Evolutionary conservation across 192 early-diverging fungal species (phyloP), one percentile per base, ranked within the genome.

Genomic region (Coemansia asiatica): DNA sequence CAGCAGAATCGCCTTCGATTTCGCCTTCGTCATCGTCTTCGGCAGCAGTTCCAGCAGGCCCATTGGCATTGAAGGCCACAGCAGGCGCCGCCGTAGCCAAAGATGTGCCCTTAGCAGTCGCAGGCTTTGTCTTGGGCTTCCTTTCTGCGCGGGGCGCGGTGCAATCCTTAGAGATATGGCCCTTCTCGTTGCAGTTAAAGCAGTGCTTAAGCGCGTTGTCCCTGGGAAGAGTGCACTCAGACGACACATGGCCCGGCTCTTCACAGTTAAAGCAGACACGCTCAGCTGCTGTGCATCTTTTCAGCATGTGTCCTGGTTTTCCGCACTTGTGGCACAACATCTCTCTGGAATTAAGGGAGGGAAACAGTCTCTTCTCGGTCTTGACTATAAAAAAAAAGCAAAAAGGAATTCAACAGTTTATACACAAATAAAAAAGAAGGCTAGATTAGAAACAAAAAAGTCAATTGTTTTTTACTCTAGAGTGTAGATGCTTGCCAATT

Each of bases 221-320:
- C n/a, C 66, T 75, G 23, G 71, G 72, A 27, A 78, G 53, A 8
- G 76, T 50, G 57, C 86, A 87, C 8, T 72, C 72, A 25, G 46
- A 47, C 13, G 62, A 57, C 21, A 77, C 16, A 40, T 87, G 86
- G 21, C 82, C 86, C 0, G 74, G 73, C 71, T 81, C 49, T 26
- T 67, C 63, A 67, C 86, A 85, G 73, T 83, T 82, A 66, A 68
- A 79, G 69, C 86, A 87, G 16, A 60, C 31, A 49, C 25, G 61
- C 44, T 61, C 60, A 21, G 62, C 5, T 62, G 56, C 38, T n/a
- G 25, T 13, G 27, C 76, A 79, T 15, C 54, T 38, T 25, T n/a
- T 27, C 21, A 66, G 57, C 67, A 38, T 67, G 50, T 79, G 76
- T 26, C 76, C 71, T n/a, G 67, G 66, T 36, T 44, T 69, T 65